Percentiles rank a stretch among this genome's conserved stretches.
Evolutionary conservation across 1,284 basidiomycete genomes (phyloP).

Genomic region (Kalmanozyma brasiliensis): DNA sequence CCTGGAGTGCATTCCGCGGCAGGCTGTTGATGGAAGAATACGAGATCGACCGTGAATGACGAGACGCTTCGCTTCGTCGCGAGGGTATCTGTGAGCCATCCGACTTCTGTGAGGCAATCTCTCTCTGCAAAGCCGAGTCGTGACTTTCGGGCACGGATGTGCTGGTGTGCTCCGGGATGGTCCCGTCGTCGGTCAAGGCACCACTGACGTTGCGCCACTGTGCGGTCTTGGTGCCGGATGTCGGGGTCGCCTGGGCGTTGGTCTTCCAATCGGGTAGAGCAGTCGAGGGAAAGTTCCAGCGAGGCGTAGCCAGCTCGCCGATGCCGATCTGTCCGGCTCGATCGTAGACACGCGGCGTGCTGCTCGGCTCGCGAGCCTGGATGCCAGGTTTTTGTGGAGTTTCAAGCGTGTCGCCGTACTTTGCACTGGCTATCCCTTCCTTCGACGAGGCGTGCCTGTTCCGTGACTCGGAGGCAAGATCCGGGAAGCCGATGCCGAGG

Average conservation of each 20-base stretch:
- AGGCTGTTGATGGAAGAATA: slow-evolving; percentile 53
- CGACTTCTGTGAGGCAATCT: slow-evolving; percentile 6
- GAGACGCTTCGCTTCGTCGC: slow-evolving; percentile 24
- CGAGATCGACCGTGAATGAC: slow-evolving; percentile 63
- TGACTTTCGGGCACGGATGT: slow-evolving; percentile 21
- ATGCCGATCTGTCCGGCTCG: slow-evolving; percentile 88
- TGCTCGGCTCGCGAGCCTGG: slow-evolving; percentile 21
- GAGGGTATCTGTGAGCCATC: slow-evolving; percentile 9
- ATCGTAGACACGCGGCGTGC: slow-evolving; percentile 72
- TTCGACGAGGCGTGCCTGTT: slow-evolving; percentile 1
- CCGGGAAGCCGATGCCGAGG: slow-evolving; percentile 53
- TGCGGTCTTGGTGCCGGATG: slow-evolving; percentile 18
- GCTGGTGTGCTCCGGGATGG: slow-evolving; percentile 21
- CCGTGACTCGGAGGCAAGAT: slow-evolving; percentile 18
- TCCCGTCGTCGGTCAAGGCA: slow-evolving; percentile 40
- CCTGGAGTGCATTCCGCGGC: slow-evolving; percentile 24
- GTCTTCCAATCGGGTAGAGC: slow-evolving; percentile 26
- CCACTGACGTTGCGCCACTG: slow-evolving; percentile 38
- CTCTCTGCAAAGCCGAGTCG: slow-evolving; percentile 12
- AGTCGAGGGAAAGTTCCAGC: slow-evolving; percentile 74
- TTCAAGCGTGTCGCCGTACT: slow-evolving; percentile 16
- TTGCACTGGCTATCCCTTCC: background rate
- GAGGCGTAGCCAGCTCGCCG: slow-evolving; percentile 95
- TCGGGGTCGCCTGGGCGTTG: slow-evolving; percentile 19
- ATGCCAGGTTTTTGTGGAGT: slow-evolving; percentile 48